Base-by-base conservation (phyloP, 441 rosid genomes). In the Kokia cookei region DNA sequence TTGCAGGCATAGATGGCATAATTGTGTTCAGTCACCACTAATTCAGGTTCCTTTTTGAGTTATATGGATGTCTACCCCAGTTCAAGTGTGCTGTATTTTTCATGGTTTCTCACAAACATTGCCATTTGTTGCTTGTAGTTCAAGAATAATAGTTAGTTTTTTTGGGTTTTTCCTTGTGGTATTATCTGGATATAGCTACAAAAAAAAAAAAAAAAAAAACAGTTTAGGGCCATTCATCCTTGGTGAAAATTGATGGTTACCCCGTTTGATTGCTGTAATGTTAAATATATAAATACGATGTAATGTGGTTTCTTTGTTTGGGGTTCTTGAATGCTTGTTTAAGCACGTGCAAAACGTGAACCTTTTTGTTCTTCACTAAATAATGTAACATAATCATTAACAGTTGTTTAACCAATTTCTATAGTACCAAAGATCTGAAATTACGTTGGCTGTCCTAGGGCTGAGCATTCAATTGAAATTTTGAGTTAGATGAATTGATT, bases 1-100 rank as follows among this genome's bases (percentile, higher is more conserved):
- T 80, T 79, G 84, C 86, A 86, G 89, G 86, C 87, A 65, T 87
- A 82, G 80, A 19, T 26, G 73, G 55, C 47, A 35, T 67, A 48
- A 53, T 65, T 3, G 58, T 64, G 76, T 77, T 77, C 40, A 37
- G 65, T 62, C 74, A 32, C 57, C 74, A 62, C 65, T 17, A 76
- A 61, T 42, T 40, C 76, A 69, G 76, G 73, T 67, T 69, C 69
- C 65, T 50, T 27, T 59, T 35, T 19, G 68, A 75, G 76, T 78
- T 74, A 35, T 65, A 55, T 12, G 72, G 69, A 71, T 74, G 43
- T 76, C 55, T 53, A 35, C 19, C 35, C 71, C 72, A 37, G 1
- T 72, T 57, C 6, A 79, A 79, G 43, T 64, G 26, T 65, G 48
- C 58, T 48, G 40, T 48, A 32, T 32, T 32, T 43, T 69, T 75